These are phyloP conservation scores for Geranium rotundifolium DNA, from an alignment of 345 rosid genomes.

Conservation along the genomic window DNA sequence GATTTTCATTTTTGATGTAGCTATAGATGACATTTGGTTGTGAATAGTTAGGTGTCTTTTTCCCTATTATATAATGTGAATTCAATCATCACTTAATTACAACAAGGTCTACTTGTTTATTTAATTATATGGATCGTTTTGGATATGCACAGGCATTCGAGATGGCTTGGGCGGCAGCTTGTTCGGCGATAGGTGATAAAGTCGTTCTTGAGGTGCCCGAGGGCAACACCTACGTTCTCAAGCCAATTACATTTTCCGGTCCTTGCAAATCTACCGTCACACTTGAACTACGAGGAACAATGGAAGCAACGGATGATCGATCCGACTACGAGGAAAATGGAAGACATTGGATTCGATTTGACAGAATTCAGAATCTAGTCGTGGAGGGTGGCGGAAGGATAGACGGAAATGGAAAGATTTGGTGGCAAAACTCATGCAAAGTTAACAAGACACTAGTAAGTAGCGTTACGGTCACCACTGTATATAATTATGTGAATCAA, in stretches of 20 bases:
- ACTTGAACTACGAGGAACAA: slow-evolving; percentile 49
- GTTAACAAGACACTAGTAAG: slow-evolving; percentile 45
- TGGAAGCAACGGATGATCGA: slow-evolving; percentile 46
- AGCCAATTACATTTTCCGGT: slow-evolving; percentile 44
- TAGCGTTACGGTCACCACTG: no score
- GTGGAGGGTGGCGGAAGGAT: slow-evolving; percentile 63
- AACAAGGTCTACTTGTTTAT: no score
- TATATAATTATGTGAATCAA: no score
- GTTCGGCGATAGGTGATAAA: slow-evolving; percentile 27
- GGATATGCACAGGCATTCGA: slow-evolving; percentile 37
- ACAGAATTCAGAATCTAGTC: slow-evolving; percentile 26
- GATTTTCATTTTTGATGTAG: no score
- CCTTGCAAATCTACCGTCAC: slow-evolving; percentile 52
- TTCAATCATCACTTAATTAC: no score
- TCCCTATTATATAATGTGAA: no score
- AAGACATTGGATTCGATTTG: slow-evolving; percentile 56
- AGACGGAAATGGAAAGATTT: slow-evolving; percentile 70
- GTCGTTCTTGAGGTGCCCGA: slow-evolving; percentile 41
- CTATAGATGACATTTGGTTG: no score
- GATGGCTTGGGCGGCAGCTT: slow-evolving; percentile 70
- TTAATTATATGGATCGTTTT: not conserved
- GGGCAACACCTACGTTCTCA: slow-evolving; percentile 32
- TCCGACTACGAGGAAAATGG: slow-evolving; percentile 42
- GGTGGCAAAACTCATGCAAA: slow-evolving; percentile 95
- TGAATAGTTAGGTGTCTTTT: no score